Evolutionary conservation across 306 rosid species (phyloP).

Genomic region (Dalbergia cultrata): DNA sequence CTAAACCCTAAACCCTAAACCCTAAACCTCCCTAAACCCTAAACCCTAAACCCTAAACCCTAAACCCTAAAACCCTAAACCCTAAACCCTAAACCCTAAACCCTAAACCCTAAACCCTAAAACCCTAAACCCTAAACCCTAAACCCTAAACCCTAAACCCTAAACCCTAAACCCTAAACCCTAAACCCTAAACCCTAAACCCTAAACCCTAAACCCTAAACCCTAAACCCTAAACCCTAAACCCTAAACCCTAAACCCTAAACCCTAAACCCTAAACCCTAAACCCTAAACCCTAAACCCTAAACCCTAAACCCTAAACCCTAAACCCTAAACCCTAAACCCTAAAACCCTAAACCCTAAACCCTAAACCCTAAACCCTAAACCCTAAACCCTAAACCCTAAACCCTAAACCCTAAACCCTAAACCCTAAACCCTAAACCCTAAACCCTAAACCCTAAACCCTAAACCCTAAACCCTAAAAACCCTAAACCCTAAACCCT

Average conservation of each 20-base stretch:
- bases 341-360: slow-evolving; percentile 41
- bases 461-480: slow-evolving; percentile 42
- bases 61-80: slow-evolving; percentile 24
- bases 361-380: too few species aligned
- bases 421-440: not conserved
- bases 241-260: slow-evolving; percentile 43
- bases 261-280: slow-evolving; percentile 13
- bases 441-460: slow-evolving; percentile 24
- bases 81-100: slow-evolving; percentile 23
- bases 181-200: slow-evolving; percentile 38
- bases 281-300: slow-evolving; percentile 39
- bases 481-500: slow-evolving; percentile 45
- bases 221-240: slow-evolving; percentile 41
- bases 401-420: not conserved
- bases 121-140: slow-evolving; percentile 16
- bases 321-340: slow-evolving; percentile 30
- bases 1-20: slow-evolving; percentile 33
- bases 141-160: slow-evolving; percentile 30
- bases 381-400: too few species aligned
- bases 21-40: slow-evolving; percentile 26
- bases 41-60: slow-evolving; percentile 35
- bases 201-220: slow-evolving; percentile 40
- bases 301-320: slow-evolving; percentile 1
- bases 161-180: slow-evolving; percentile 25
- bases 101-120: not conserved